Conservation (phyloP, 2,329 filamentous ascomycete genomes). For the Sporothrix sp. region DNA sequence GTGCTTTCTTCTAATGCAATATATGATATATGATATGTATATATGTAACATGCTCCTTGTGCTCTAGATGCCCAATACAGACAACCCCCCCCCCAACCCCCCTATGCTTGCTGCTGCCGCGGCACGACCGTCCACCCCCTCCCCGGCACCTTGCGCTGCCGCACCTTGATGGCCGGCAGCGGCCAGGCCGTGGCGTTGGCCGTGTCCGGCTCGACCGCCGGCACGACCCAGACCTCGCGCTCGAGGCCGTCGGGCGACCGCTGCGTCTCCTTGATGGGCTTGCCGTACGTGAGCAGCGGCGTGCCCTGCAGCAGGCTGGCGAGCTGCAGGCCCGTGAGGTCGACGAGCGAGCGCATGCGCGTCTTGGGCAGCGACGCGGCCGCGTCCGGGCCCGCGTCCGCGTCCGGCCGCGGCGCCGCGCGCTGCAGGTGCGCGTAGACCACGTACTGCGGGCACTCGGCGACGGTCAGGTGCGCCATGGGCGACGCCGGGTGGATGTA, state of each 20-base stretch:
- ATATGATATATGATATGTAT: too few species aligned
- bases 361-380: constrained; percentile 52
- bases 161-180: constrained; percentile 72
- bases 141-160: constrained; percentile 63
- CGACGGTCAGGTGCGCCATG: constrained; percentile 57
- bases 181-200: constrained; percentile 67
- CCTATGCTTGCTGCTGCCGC: background rate
- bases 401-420: constrained; percentile 28
- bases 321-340: constrained; percentile 66
- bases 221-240: constrained; percentile 75
- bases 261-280: constrained; percentile 77
- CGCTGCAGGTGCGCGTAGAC: constrained; percentile 81
- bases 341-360: constrained; percentile 79
- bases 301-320: constrained; percentile 74
- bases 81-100: background rate
- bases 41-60: too few species aligned
- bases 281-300: constrained; percentile 72
- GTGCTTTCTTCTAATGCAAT: too few species aligned
- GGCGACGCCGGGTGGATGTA: constrained; percentile 83
- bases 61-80: too few species aligned
- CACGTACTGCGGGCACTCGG: constrained; percentile 77
- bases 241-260: constrained; percentile 30
- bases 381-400: background rate
- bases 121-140: constrained; percentile 63
- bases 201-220: constrained; percentile 62